These are phyloP conservation scores for Sphaerosporella brunnea DNA, from an alignment of 495 filamentous ascomycete species.

Conservation along the genomic window DNA sequence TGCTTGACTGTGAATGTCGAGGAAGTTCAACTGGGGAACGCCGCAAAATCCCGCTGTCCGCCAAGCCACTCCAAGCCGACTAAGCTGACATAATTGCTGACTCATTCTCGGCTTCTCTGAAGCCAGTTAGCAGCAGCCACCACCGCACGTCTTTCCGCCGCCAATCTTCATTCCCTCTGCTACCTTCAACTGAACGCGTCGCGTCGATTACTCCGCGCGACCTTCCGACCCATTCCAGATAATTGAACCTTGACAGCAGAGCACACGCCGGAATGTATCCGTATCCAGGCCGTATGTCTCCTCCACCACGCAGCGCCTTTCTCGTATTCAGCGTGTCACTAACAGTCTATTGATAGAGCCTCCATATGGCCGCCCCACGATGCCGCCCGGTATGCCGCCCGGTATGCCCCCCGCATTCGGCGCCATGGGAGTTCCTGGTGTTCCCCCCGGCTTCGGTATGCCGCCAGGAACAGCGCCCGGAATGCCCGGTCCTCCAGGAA, in stretches of 20 bases:
- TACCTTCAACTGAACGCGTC: background rate
- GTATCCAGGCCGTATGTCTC: conserved; percentile 24
- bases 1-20: too few relatives aligned
- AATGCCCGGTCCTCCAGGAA: conserved; percentile 9
- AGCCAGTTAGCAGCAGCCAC: too few relatives aligned
- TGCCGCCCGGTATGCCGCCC: conserved; percentile 24
- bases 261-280: too few relatives aligned
- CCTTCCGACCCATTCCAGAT: conserved; percentile 9
- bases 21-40: too few relatives aligned
- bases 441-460: conserved; percentile 46
- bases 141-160: background rate
- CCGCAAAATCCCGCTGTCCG: too few relatives aligned
- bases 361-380: conserved; percentile 21
- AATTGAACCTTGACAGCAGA: too few relatives aligned
- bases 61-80: too few relatives aligned
- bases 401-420: conserved; percentile 9
- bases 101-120: too few relatives aligned
- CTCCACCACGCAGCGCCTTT: conserved; percentile 7
- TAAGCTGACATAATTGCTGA: too few relatives aligned
- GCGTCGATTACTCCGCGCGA: background rate
- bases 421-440: conserved; percentile 33
- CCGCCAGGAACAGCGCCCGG: conserved; percentile 43
- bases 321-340: background rate
- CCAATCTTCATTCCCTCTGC: conserved; percentile 1
- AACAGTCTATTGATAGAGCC: conserved; percentile 10